phyloP scores from a whole-genome alignment of 768 basidiomycete genomes.

The Russula dissimulans region DNA sequence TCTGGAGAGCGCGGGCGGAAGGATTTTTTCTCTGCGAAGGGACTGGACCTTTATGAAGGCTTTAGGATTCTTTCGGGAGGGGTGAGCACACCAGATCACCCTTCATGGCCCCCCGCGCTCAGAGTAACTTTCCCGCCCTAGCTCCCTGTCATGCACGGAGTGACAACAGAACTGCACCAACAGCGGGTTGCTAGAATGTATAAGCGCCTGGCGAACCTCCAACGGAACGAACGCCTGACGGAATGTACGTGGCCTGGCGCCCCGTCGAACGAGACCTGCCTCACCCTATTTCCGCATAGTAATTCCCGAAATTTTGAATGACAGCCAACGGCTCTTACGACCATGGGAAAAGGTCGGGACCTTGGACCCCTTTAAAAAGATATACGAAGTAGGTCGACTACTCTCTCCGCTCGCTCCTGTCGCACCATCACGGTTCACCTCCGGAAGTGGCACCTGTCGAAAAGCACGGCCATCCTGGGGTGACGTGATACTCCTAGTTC shows the following conservation, averaged over 20 bases:
- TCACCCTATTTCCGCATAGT: conserved; percentile 35
- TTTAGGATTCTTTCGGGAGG: conserved; percentile 74
- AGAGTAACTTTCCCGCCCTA: conserved; percentile 24
- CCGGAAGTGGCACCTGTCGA: conserved; percentile 4
- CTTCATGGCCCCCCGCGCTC: neutral
- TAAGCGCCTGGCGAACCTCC: conserved; percentile 56
- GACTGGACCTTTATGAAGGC: conserved; percentile 68
- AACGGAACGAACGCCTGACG: conserved; percentile 51
- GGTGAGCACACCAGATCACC: conserved; percentile 32
- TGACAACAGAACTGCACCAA: conserved; percentile 61
- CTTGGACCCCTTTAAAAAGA: conserved; percentile 63
- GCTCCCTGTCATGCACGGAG: conserved; percentile 70
- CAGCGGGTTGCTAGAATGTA: conserved; percentile 57
- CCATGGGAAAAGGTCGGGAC: conserved; percentile 56
- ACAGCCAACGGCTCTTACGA: conserved; percentile 51
- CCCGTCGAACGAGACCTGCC: conserved; percentile 1
- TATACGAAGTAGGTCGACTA: conserved; percentile 47
- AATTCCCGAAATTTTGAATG: conserved; percentile 54
- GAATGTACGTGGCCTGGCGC: conserved; percentile 39
- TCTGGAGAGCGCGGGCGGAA: conserved; percentile 64
- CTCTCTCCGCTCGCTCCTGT: neutral
- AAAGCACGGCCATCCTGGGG: neutral
- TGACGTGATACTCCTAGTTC: neutral
- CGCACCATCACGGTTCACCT: neutral
- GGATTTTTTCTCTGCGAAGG: conserved; percentile 60